These are phyloP conservation scores for Arthrinium phaeospermum DNA, from an alignment of 2,329 filamentous ascomycete species.

Conservation along the genomic window DNA sequence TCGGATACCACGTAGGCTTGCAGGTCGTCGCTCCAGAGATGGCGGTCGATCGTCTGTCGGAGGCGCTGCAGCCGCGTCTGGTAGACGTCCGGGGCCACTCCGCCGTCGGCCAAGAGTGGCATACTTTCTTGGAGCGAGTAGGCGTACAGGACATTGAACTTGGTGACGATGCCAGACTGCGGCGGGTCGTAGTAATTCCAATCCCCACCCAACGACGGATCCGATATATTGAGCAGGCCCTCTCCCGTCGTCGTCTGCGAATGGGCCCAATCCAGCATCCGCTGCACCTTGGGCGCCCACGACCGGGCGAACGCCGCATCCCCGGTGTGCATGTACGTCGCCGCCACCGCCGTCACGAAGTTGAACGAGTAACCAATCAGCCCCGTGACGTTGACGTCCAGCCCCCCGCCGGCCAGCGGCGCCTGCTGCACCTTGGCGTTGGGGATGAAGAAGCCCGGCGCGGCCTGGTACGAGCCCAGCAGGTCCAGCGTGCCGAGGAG, in stretches of 20 bases:
- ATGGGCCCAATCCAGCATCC: conserved; percentile 43
- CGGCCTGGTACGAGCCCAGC: conserved; percentile 37
- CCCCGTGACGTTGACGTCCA: conserved; percentile 36
- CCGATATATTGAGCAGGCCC: conserved; percentile 36
- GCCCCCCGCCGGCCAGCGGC: conserved; percentile 26
- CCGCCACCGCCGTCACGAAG: conserved; percentile 36
- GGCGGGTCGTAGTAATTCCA: conserved; percentile 43
- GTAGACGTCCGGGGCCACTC: conserved; percentile 30
- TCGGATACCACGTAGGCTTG: conserved; percentile 36
- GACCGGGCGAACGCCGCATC: conserved; percentile 32
- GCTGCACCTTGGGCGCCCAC: conserved; percentile 35
- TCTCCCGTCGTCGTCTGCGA: conserved; percentile 32
- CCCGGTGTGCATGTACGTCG: conserved; percentile 38
- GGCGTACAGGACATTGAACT: conserved; percentile 41
- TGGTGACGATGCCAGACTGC: conserved; percentile 37
- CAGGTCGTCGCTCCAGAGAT: conserved; percentile 35
- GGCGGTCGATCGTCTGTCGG: conserved; percentile 32
- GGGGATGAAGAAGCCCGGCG: conserved; percentile 39
- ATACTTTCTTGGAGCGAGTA: conserved; percentile 37
- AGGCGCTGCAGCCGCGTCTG: conserved; percentile 32
- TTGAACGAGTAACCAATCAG: conserved; percentile 43
- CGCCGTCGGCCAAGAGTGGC: conserved; percentile 30
- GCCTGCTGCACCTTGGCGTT: conserved; percentile 40
- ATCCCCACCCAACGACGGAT: conserved; percentile 37
- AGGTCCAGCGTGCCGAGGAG: conserved; percentile 36